Evolutionary conservation across 176 grass and related monocot genomes (phyloP).

Genomic region (Oryza rufipogon): DNA sequence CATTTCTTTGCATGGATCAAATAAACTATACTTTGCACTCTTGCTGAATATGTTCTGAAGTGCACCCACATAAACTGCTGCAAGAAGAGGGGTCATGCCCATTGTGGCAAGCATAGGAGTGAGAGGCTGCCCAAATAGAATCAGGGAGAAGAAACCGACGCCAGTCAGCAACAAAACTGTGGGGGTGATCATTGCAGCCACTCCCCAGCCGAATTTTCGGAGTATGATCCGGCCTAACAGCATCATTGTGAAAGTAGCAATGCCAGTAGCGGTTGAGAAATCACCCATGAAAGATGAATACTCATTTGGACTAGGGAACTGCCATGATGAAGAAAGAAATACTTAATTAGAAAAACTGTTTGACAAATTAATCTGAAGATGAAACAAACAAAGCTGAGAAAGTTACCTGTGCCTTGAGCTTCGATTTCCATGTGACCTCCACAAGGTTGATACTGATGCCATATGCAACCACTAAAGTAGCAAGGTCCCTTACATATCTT

Average conservation of each 20-base stretch:
- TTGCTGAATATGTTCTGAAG: conserved; percentile 95
- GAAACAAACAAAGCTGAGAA: conserved; percentile 14
- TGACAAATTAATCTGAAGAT: neutral
- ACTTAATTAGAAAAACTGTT: neutral
- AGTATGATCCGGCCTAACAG: conserved; percentile 67
- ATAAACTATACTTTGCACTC: conserved; percentile 95
- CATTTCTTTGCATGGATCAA: conserved; percentile 97
- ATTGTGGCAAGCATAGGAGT: conserved; percentile 64
- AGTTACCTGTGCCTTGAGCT: conserved; percentile 95
- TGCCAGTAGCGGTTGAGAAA: conserved; percentile 80
- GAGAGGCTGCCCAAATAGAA: conserved; percentile 77
- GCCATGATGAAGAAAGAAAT: conserved; percentile 35
- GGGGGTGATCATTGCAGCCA: conserved; percentile 81
- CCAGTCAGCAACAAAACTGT: conserved; percentile 81
- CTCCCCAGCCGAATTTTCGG: conserved; percentile 80
- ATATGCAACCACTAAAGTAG: conserved; percentile 88
- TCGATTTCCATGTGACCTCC: conserved; percentile 96
- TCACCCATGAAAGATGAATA: conserved; percentile 95
- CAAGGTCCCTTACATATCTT: conserved; percentile 81
- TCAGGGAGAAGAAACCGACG: conserved; percentile 78
- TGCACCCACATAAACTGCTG: conserved; percentile 84
- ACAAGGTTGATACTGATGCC: conserved; percentile 92
- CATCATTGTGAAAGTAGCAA: conserved; percentile 97
- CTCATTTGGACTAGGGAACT: conserved; percentile 92
- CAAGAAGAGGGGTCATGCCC: conserved; percentile 80